These are phyloP conservation scores for Lolium perenne DNA, from an alignment of 176 grass and related monocot species.

Conservation along the genomic window DNA sequence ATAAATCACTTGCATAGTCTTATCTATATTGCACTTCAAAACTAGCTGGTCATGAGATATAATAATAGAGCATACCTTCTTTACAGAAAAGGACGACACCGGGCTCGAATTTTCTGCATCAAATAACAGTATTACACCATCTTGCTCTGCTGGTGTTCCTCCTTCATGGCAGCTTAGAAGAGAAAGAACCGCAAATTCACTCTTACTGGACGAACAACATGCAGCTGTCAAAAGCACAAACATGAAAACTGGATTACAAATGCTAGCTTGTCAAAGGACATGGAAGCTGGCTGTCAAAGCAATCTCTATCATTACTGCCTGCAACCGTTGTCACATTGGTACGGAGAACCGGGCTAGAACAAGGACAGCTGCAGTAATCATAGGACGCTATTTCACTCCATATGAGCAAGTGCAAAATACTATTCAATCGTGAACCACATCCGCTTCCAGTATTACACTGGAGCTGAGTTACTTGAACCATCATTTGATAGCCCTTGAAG, in stretches of 20 bases:
- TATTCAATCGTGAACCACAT: not conserved
- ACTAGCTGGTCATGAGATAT: constrained; percentile 13
- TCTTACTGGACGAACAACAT: constrained; percentile 56
- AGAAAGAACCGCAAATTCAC: constrained; percentile 73
- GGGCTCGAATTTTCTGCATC: constrained; percentile 69
- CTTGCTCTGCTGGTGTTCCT: constrained; percentile 42
- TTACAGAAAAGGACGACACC: constrained; percentile 71
- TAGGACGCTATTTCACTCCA: constrained; percentile 3
- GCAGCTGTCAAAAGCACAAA: constrained; percentile 56
- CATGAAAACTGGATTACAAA: constrained; percentile 39
- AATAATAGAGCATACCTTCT: constrained; percentile 59
- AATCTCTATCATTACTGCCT: constrained; percentile 1
- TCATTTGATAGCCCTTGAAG: constrained; percentile 17
- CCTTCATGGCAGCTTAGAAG: constrained; percentile 51
- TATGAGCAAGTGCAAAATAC: not conserved
- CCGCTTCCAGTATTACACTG: not conserved
- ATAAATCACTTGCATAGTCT: not conserved
- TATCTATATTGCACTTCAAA: not conserved
- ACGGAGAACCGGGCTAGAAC: not conserved
- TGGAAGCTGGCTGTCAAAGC: not conserved
- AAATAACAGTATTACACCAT: constrained; percentile 83
- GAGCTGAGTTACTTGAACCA: constrained; percentile 25
- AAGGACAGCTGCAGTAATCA: not conserved
- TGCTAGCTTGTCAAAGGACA: not conserved
- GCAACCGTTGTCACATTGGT: not conserved